phyloP scores from a whole-genome alignment of 1,284 basidiomycete genomes.

The Grifola frondosa region DNA sequence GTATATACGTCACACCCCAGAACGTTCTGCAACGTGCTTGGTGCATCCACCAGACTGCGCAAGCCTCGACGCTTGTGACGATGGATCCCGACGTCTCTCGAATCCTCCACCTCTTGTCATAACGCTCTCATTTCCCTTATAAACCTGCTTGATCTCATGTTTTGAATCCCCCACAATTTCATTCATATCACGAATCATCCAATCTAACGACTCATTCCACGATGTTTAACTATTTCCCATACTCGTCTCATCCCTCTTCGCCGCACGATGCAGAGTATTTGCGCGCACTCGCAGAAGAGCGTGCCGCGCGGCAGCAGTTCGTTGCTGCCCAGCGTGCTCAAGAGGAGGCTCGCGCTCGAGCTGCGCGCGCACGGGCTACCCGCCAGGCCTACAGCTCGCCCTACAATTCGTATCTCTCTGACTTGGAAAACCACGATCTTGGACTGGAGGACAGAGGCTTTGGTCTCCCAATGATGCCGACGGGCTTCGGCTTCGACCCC shows the following conservation, averaged over 20 bases:
- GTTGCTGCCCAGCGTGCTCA: slow-evolving; percentile 31
- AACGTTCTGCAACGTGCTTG: too few relatives aligned
- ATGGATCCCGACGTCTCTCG: too few relatives aligned
- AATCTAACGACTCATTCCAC: too few relatives aligned
- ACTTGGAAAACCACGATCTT: slow-evolving; percentile 18
- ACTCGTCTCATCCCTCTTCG: slow-evolving; percentile 16
- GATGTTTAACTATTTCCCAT: slow-evolving; percentile 12
- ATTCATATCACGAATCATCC: too few relatives aligned
- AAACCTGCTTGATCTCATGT: too few relatives aligned
- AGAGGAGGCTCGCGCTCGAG: slow-evolving; percentile 32
- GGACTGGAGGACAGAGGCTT: too few relatives aligned
- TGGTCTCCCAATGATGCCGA: not conserved
- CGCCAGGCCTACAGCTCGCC: slow-evolving; percentile 24
- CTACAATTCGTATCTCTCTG: slow-evolving; percentile 26
- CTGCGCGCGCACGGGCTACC: slow-evolving; percentile 29
- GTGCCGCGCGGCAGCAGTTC: slow-evolving; percentile 31
- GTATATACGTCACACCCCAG: too few relatives aligned
- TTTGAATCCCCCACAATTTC: too few relatives aligned
- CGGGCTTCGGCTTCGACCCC: slow-evolving; percentile 12
- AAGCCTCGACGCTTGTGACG: too few relatives aligned
- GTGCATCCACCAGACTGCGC: too few relatives aligned
- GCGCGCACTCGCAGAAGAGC: slow-evolving; percentile 32
- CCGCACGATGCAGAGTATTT: slow-evolving; percentile 28
- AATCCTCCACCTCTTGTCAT: too few relatives aligned
- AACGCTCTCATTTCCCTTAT: too few relatives aligned